phyloP scores from a whole-genome alignment of 202 grass and related monocot genomes.

The Eragrostis tef region DNA sequence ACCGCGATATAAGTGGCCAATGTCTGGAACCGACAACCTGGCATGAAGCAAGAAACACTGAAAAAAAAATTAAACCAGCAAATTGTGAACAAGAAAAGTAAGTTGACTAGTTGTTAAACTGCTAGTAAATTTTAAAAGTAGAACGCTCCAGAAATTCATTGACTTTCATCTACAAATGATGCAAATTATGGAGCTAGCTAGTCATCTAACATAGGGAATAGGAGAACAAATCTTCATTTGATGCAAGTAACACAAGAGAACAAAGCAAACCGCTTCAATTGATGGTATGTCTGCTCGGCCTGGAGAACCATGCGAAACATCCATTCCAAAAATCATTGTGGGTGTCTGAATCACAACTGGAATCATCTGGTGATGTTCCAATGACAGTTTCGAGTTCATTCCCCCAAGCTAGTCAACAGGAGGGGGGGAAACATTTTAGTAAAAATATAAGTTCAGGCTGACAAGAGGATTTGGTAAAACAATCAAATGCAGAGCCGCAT shows the following conservation, averaged over 20 bases:
- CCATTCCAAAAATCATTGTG: slow-evolving; percentile 85
- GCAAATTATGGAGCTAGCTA: slow-evolving; percentile 1
- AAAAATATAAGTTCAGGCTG: slow-evolving; percentile 15
- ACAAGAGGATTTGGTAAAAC: slow-evolving; percentile 14
- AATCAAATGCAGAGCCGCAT: slow-evolving; percentile 17
- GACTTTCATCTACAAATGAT: slow-evolving; percentile 4
- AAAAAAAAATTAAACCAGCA: background rate
- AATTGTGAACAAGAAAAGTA: slow-evolving; percentile 4
- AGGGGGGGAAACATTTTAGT: slow-evolving; percentile 11
- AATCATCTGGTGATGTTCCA: slow-evolving; percentile 58
- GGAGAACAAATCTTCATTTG: slow-evolving; percentile 21
- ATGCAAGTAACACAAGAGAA: background rate
- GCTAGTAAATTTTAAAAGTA: slow-evolving; percentile 11
- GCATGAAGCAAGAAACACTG: background rate
- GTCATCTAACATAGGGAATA: slow-evolving; percentile 27
- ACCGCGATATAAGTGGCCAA: slow-evolving; percentile 77
- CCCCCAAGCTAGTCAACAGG: slow-evolving; percentile 70
- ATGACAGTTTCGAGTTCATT: slow-evolving; percentile 68
- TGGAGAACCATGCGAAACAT: slow-evolving; percentile 84
- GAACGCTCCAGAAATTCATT: slow-evolving; percentile 24
- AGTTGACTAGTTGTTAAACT: slow-evolving; percentile 1
- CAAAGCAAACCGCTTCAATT: no score
- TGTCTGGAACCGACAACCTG: slow-evolving; percentile 79
- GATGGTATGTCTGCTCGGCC: background rate
- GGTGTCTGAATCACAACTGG: slow-evolving; percentile 61